These are phyloP conservation scores for Rhynchospora tenuis DNA, from an alignment of 176 grass and related monocot genomes.

Conservation along the genomic window DNA sequence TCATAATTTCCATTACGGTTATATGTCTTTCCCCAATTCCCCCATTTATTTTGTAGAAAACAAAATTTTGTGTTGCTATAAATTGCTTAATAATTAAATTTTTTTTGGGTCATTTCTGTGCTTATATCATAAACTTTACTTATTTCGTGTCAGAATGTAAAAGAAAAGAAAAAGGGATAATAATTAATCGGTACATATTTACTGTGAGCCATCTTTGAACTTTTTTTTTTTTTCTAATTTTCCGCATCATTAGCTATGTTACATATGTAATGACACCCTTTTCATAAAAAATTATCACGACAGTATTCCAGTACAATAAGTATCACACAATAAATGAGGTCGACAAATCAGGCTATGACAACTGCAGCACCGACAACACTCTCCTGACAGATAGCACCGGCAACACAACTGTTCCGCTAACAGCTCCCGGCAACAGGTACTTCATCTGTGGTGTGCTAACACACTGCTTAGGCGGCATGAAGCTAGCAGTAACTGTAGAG, in stretches of 20 bases:
- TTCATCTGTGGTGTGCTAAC: slow-evolving; percentile 51
- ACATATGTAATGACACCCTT: background rate
- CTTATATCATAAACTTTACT: background rate
- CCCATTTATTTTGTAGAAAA: background rate
- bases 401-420: slow-evolving; percentile 55
- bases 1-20: background rate
- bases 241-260: background rate
- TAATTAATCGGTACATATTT: background rate
- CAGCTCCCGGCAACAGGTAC: slow-evolving; percentile 46
- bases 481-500: slow-evolving; percentile 43
- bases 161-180: background rate
- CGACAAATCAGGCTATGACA: slow-evolving; percentile 48
- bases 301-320: slow-evolving; percentile 70
- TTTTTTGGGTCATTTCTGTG: background rate
- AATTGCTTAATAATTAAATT: background rate
- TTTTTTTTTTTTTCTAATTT: background rate
- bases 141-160: background rate
- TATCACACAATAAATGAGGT: slow-evolving; percentile 70
- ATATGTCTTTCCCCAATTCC: background rate
- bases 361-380: slow-evolving; percentile 37
- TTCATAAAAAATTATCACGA: background rate
- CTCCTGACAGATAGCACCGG: slow-evolving; percentile 44
- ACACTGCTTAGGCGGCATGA: slow-evolving; percentile 85
- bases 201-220: background rate
- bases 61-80: background rate